Conservation (phyloP, 768 basidiomycete genomes). For the Naematelia encephala region DNA sequence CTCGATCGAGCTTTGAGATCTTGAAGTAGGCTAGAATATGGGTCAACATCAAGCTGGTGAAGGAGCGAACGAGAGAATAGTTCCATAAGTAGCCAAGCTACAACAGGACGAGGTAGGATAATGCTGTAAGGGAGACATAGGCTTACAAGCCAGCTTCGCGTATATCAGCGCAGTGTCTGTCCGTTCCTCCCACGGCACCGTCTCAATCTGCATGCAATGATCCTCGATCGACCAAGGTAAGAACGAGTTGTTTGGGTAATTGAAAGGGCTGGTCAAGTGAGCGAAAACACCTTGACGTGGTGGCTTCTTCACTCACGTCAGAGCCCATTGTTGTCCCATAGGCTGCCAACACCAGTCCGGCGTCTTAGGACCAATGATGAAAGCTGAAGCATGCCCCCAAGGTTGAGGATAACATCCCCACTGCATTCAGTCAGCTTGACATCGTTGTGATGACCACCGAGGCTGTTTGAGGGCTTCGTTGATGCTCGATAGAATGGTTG, state of each 20-base stretch:
- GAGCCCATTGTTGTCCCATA: constrained; percentile 44
- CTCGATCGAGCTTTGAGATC: background rate
- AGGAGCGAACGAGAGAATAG: too few relatives aligned
- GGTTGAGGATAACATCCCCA: constrained; percentile 40
- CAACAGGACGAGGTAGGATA: too few relatives aligned
- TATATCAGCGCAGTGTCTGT: background rate
- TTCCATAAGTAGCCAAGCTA: too few relatives aligned
- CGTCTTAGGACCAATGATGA: background rate
- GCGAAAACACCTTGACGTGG: background rate
- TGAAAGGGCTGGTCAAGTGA: background rate
- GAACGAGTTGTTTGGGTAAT: background rate
- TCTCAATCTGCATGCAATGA: background rate
- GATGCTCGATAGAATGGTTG: too few relatives aligned
- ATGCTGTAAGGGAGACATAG: too few relatives aligned
- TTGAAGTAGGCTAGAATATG: background rate
- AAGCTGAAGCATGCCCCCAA: background rate
- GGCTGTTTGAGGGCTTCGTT: too few relatives aligned
- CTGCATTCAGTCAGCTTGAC: constrained; percentile 15
- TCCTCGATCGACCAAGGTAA: background rate
- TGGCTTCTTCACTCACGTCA: constrained; percentile 27
- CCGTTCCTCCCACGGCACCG: background rate
- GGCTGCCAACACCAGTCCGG: constrained; percentile 42
- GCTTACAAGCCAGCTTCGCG: background rate
- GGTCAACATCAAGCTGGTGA: background rate
- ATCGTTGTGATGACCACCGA: background rate